phyloP scores from a whole-genome alignment of 495 filamentous ascomycete species.

The Tuber indicum region DNA sequence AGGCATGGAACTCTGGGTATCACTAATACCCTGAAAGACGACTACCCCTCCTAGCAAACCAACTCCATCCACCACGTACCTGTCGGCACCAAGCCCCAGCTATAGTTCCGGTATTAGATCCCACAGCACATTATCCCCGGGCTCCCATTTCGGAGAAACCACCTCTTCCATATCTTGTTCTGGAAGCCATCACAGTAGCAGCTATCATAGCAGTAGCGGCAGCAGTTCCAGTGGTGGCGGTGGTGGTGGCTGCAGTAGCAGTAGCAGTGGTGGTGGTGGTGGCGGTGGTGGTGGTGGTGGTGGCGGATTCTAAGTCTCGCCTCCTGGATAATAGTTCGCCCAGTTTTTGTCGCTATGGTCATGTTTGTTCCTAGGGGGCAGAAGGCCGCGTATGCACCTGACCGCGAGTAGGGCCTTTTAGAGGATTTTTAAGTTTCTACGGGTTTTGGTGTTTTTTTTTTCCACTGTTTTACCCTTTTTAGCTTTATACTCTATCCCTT shows the following conservation, averaged over 20 bases:
- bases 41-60: not conserved
- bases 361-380: not conserved
- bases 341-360: not conserved
- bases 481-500: not conserved
- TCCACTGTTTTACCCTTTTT: not conserved
- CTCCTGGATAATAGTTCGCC: not conserved
- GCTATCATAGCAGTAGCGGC: not conserved
- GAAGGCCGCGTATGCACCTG: not conserved
- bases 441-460: not conserved
- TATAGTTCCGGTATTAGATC: not conserved
- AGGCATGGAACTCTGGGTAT: not conserved
- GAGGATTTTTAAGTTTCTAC: not conserved
- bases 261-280: not conserved
- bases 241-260: not conserved
- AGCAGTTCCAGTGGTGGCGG: not conserved
- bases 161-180: not conserved
- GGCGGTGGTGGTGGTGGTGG: not conserved
- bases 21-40: not conserved
- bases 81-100: not conserved
- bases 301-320: not conserved
- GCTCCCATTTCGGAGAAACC: not conserved
- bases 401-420: not conserved
- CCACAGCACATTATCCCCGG: not conserved
- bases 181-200: not conserved
- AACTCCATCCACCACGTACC: not conserved